Evolutionary conservation across 2,329 filamentous ascomycete genomes (phyloP), one percentile per base, ranked within the genome.

Genomic region (Paraphaeosphaeria minitans): DNA sequence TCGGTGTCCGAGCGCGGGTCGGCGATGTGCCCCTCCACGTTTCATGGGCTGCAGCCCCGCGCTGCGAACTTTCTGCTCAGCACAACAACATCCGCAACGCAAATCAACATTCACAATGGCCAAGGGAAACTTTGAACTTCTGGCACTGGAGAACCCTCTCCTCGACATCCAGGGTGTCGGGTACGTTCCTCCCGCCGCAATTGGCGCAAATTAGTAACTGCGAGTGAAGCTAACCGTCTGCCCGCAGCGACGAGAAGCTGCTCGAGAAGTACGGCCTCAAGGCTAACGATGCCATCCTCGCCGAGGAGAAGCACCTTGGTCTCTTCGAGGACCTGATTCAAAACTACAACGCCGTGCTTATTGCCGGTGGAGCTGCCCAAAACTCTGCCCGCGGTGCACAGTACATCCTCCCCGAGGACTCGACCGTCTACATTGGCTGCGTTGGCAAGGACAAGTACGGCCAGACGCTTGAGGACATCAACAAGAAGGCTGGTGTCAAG

Each of bases 371-470:
- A 74, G 95, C 95, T 57, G 95, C 95, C 31, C 95, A 99, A 83
- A 99, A 99, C 86, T 96, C 93, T 55, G 94, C 95, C 69, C 89
- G 95, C 75, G 95, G 95, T 69, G 95, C 94, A 65, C 92, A 89
- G 87, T 99, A 99, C 85, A 88, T 98, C 66, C 92, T 99, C 57
- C 88, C 92, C 33, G 83, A 90, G 61, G 90, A 97, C 83, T 94
- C 91, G 64, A 92, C 96, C 74, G 87, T 96, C 77, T 99, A 92
- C 85, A 86, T 98, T 66, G 95, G 95, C 69, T 93, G 93, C 74
- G 92, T 96, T 58, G 95, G 95, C 67, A 89, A 94, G 74, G 95
- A 99, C 85, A 95, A 97, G 83, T 97, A 96, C 80, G 91, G 93
- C 71, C 89, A 93, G 64, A 93, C 90, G 71, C 89, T 99, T 61